Percentiles rank a stretch among this genome's conserved stretches.
Evolutionary conservation across 345 rosid species (phyloP).

Genomic region (Dipteronia sinensis): DNA sequence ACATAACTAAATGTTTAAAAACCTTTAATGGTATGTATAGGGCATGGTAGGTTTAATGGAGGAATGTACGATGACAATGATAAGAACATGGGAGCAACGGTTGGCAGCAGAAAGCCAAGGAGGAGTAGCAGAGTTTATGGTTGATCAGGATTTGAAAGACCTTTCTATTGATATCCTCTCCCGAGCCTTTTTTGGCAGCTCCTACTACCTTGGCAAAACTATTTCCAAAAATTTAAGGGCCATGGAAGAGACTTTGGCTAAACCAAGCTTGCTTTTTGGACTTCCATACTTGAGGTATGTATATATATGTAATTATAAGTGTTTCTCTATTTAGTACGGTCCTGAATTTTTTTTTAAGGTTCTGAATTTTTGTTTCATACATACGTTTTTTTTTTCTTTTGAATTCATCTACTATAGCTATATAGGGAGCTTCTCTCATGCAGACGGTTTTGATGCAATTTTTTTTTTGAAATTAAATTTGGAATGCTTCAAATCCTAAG

Average conservation of each 20-base stretch:
- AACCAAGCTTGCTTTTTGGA: conserved; percentile 23
- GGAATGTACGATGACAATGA: conserved; percentile 24
- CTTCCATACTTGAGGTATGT: conserved; percentile 6
- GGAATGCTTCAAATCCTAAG: too few relatives aligned
- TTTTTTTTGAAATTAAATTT: too few relatives aligned
- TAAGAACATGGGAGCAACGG: conserved; percentile 21
- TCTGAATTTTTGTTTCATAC: too few relatives aligned
- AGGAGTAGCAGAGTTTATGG: conserved; percentile 26
- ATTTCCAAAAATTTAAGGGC: conserved; percentile 27
- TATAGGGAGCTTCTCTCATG: too few relatives aligned
- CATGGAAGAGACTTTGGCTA: conserved; percentile 29
- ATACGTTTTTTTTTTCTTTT: too few relatives aligned
- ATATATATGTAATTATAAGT: neutral
- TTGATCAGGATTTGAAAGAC: conserved; percentile 29
- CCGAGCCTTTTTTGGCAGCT: conserved; percentile 37
- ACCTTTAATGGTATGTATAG: neutral
- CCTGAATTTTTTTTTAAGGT: too few relatives aligned
- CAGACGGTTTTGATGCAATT: too few relatives aligned
- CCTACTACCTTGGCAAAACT: conserved; percentile 24
- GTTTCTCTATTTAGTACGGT: too few relatives aligned
- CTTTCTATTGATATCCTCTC: conserved; percentile 33
- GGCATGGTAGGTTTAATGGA: conserved; percentile 31
- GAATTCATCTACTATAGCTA: too few relatives aligned
- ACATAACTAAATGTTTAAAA: neutral
- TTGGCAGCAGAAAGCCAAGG: conserved; percentile 8